Base-by-base conservation (phyloP, 768 basidiomycete genomes). In the Amylocystis lapponica region DNA sequence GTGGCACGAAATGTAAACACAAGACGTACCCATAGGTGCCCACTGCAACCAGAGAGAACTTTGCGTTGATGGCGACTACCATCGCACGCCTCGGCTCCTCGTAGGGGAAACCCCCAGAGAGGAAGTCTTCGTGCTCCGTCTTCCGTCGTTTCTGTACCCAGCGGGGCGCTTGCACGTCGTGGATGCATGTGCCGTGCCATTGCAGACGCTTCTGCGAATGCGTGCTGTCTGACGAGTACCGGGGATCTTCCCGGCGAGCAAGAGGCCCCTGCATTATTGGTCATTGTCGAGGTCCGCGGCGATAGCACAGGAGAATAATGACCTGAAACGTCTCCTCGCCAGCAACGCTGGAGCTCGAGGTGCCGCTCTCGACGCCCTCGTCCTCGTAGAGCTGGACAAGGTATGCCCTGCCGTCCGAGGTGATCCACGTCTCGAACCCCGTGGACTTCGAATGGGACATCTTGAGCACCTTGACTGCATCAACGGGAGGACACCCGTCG, bases 141-240 rank as follows among this genome's bases (percentile, higher is more conserved):
- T 67, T 69, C 16, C 79, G 76, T 48, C 76, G 81, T 61, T 90
- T 88, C 58, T 87, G 84, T 20, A 86, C 81, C 85, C 85, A 87
- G 53, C 76, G 75, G 5, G 86, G 86, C 5, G 75, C 74, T 47
- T 81, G 70, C 36, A 86, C 83, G 56, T 82, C 70, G 51, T 91
- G 84, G 27, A 91, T 75, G 57, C 87, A 90, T 8, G 84, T 83
- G 6, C 88, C 88, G 39, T 79, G 75, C 88, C 87, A 91, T 23
- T 48, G 47, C 20, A 41, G 42, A 1, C 42, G 27, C 14, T 30
- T 27, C 4, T 25, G 14, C 1, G 39, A 45, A 35, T 27, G 31
- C 17, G 30, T n/a, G 36, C 47, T 48, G 8, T 50, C 52, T 4
- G 40, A 21, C 2, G 52, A 50, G 6, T 39, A 34, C 13, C 52